These are phyloP conservation scores for Kokia cookei DNA, from an alignment of 441 rosid genomes.

Conservation along the genomic window DNA sequence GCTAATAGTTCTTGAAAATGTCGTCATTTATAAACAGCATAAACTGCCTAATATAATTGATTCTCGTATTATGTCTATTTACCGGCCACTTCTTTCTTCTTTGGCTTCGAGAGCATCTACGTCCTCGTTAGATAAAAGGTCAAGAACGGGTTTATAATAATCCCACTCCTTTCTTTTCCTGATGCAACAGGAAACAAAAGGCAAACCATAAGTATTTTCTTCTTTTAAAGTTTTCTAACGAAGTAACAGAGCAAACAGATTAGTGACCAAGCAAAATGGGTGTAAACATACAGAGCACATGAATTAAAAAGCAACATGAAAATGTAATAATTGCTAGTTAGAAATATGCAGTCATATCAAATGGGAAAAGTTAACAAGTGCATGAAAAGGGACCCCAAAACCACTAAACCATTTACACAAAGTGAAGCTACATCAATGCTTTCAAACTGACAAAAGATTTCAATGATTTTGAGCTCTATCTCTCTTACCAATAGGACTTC, in stretches of 20 bases:
- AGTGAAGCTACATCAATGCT: background rate
- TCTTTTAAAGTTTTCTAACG: background rate
- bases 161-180: constrained; percentile 97
- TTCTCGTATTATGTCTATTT: background rate
- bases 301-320: background rate
- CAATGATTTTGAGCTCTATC: background rate
- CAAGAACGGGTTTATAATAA: constrained; percentile 65
- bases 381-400: background rate
- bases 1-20: background rate
- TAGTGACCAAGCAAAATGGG: background rate
- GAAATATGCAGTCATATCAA: background rate
- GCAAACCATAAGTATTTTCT: background rate
- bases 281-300: background rate
- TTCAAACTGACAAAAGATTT: background rate
- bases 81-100: constrained; percentile 54
- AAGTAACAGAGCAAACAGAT: background rate
- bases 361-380: background rate
- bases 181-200: constrained; percentile 16
- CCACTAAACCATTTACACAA: background rate
- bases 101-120: constrained; percentile 82
- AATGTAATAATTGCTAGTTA: background rate
- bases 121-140: constrained; percentile 74
- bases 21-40: background rate
- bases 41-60: background rate
- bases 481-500: no score